Conservation (phyloP, 148 eudicot species). For the Vaccinium corymbosum region DNA sequence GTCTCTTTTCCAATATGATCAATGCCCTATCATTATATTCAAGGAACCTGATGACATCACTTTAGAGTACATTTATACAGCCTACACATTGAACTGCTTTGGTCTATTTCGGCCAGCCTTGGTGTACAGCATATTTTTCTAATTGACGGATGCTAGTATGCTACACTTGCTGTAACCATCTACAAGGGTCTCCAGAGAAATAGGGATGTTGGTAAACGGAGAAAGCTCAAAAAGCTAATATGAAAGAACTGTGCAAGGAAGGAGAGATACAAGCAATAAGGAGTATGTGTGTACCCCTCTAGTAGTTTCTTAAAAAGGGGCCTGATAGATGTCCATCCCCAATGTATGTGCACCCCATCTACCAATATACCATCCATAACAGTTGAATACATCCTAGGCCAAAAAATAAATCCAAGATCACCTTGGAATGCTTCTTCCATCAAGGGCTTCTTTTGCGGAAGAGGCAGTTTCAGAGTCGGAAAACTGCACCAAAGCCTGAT, state of each 20-base stretch:
- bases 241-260: slow-evolving; percentile 17
- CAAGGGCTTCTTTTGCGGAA: slow-evolving; percentile 88
- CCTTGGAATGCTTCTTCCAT: slow-evolving; percentile 99
- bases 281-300: slow-evolving; percentile 33
- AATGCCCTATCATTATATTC: not conserved
- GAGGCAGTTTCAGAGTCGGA: slow-evolving; percentile 86
- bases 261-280: slow-evolving; percentile 19
- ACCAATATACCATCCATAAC: slow-evolving; percentile 37
- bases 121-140: not conserved
- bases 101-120: not conserved
- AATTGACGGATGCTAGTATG: not conserved
- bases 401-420: slow-evolving; percentile 46
- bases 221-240: slow-evolving; percentile 17
- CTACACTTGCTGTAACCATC: not conserved
- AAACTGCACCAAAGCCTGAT: slow-evolving; percentile 94
- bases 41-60: not conserved
- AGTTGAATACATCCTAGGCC: slow-evolving; percentile 31
- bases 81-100: slow-evolving; percentile 1
- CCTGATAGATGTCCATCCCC: slow-evolving; percentile 38
- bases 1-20: not conserved
- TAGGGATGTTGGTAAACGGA: not conserved
- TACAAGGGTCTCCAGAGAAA: not conserved
- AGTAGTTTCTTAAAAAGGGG: slow-evolving; percentile 31
- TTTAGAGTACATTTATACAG: not conserved
- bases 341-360: slow-evolving; percentile 35